Evolutionary conservation across 805 yeast species (phyloP), one percentile per base, ranked within the genome.

Genomic region (Pichia pseudocactophila): DNA sequence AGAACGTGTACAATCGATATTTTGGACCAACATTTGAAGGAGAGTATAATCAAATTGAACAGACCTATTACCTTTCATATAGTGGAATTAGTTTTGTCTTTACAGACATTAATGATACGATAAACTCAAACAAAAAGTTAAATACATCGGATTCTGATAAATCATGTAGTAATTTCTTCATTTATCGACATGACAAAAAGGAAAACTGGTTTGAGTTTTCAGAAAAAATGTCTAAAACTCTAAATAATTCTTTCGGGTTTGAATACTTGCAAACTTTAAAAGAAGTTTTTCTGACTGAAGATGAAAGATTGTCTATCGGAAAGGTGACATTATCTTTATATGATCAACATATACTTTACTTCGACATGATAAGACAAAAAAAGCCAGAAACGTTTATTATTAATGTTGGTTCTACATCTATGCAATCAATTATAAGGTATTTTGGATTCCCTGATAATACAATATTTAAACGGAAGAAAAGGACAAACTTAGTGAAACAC

Each of bases 11-110:
- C 55, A 75, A 76, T 50, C 71, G 69, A 52, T 62, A 70, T 2
- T 74, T 78, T 53, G 84, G 84, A 0, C 82, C 82, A 2, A 77
- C 83, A 0, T 75, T 71, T 45, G 78, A 80, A 2, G 83, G 82
- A 0, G 55, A 51, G 22, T 49, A 65, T 9, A 56, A 62, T 36
- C 41, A 43, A 1, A 48, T 55, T 12, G 26, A 12, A 6, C 9
- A 12, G 2, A 30, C 54, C 19, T 78, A 76, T 50, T 56, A 66
- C 10, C 58, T 78, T 20, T 69, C 76, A 18, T 78, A 78, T 49
- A 75, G 78, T 2, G 84, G 84, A 0, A 62, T 78, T 4, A 63
- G 73, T 0, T 77, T 78, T 57, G 65, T 63, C 42, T 78, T 76
- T 50, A 55, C 53, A 10, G 50, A 47, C 46, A 41, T 57, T 22